Percentiles rank a stretch among this genome's conserved stretches.
Conservation (phyloP, 345 rosid genomes). For the Lepidium africanum region DNA sequence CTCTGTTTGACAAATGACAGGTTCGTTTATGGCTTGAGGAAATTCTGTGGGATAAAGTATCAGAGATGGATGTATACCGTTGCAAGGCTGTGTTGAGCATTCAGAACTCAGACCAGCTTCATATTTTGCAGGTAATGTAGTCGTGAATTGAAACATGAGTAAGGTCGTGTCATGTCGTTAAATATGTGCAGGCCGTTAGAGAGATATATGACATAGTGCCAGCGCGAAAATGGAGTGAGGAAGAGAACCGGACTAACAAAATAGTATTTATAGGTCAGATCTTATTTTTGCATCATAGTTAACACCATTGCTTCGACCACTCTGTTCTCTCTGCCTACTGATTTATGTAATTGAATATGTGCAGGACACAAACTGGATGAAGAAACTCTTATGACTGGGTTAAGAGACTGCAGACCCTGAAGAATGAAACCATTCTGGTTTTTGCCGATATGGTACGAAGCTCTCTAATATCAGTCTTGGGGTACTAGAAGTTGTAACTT, state of each 20-base stretch:
- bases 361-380: conserved; percentile 77
- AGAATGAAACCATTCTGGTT: background rate
- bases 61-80: conserved; percentile 75
- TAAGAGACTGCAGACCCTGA: conserved; percentile 36
- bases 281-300: background rate
- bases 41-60: conserved; percentile 83
- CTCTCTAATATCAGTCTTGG: background rate
- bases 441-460: background rate
- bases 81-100: conserved; percentile 82
- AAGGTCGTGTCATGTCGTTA: background rate
- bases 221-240: conserved; percentile 61
- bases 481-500: background rate
- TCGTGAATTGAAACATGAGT: background rate
- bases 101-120: conserved; percentile 61
- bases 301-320: background rate
- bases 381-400: conserved; percentile 43
- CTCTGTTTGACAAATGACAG: conserved; percentile 24
- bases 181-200: conserved; percentile 65
- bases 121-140: conserved; percentile 73
- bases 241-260: conserved; percentile 48
- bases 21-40: conserved; percentile 84
- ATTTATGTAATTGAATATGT: background rate
- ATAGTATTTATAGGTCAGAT: conserved; percentile 78
- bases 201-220: conserved; percentile 92
- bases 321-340: background rate